Evolutionary conservation across 73 alveolate genomes (phyloP).

Genomic region (Tetrahymena malaccensis): DNA sequence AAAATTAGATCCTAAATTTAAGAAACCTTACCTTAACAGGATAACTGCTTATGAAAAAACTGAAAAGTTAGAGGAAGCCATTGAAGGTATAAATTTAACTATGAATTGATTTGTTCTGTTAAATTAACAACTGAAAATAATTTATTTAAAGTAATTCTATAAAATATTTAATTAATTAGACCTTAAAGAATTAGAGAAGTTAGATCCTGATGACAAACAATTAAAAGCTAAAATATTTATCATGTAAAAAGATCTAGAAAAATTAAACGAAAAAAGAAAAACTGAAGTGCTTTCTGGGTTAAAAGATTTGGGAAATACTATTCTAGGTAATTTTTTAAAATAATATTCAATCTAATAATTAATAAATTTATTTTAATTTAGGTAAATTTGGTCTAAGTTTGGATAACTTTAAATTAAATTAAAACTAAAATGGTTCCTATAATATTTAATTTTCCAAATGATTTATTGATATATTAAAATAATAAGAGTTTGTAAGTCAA

Average conservation of each 20-base stretch:
- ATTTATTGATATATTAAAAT: too few species aligned
- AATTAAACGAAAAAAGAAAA: conserved; percentile 7
- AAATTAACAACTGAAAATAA: neutral
- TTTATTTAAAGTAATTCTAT: neutral
- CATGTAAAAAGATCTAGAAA: neutral
- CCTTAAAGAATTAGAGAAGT: conserved; percentile 15
- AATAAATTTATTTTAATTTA: neutral
- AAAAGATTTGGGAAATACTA: conserved; percentile 44
- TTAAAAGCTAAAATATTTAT: neutral
- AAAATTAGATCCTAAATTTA: conserved; percentile 40
- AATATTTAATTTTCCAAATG: conserved; percentile 33
- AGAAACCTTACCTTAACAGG: conserved; percentile 35
- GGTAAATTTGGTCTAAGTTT: conserved; percentile 44
- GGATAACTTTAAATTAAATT: conserved; percentile 40
- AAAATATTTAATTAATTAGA: neutral
- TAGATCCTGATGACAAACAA: conserved; percentile 5
- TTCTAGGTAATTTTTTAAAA: neutral
- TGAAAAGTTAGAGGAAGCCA: conserved; percentile 37
- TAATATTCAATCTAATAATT: neutral
- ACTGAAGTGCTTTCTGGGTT: conserved; percentile 29
- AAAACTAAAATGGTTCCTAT: conserved; percentile 50
- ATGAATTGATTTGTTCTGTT: neutral
- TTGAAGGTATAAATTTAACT: conserved; percentile 12
- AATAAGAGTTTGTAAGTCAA: too few species aligned
- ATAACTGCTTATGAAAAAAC: conserved; percentile 32